phyloP scores from a whole-genome alignment of 1,284 basidiomycete genomes.

The Hypsizygus ulmarius region DNA sequence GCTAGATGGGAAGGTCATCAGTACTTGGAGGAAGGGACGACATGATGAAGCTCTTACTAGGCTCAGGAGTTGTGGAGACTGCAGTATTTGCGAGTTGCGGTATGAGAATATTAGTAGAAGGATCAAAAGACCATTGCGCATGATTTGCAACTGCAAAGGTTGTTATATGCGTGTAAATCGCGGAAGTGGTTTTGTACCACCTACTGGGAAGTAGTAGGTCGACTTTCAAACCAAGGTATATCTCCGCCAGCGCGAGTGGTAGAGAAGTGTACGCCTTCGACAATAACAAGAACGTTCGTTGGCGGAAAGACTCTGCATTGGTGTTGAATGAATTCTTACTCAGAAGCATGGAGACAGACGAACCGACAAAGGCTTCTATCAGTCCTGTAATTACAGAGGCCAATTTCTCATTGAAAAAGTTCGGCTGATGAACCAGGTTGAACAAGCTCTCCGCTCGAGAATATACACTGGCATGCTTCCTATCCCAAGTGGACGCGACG shows the following conservation, averaged over 20 bases:
- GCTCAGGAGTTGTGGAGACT: conserved; percentile 6
- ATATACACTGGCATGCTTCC: conserved; percentile 56
- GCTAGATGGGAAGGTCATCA: conserved; percentile 24
- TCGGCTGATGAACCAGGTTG: conserved; percentile 38
- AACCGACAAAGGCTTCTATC: conserved; percentile 50
- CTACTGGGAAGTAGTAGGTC: conserved; percentile 50
- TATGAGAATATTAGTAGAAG: conserved; percentile 41
- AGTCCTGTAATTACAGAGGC: conserved; percentile 43
- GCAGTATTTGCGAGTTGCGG: conserved; percentile 28
- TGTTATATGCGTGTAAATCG: conserved; percentile 1
- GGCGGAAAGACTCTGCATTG: conserved; percentile 46
- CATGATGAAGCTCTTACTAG: conserved; percentile 11
- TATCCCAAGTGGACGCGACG: conserved; percentile 47
- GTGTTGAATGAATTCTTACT: background rate
- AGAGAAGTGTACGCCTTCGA: conserved; percentile 63
- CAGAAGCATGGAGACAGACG: conserved; percentile 17
- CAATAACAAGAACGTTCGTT: conserved; percentile 51
- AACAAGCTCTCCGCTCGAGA: conserved; percentile 43
- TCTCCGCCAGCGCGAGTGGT: conserved; percentile 47
- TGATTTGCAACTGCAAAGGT: conserved; percentile 37
- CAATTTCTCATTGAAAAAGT: conserved; percentile 44
- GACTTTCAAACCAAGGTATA: conserved; percentile 50
- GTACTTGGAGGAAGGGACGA: background rate
- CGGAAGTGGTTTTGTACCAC: conserved; percentile 11
- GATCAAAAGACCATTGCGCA: conserved; percentile 52